Conservation (phyloP, 495 filamentous ascomycete genomes). For the Trichoderma asperelloides region DNA sequence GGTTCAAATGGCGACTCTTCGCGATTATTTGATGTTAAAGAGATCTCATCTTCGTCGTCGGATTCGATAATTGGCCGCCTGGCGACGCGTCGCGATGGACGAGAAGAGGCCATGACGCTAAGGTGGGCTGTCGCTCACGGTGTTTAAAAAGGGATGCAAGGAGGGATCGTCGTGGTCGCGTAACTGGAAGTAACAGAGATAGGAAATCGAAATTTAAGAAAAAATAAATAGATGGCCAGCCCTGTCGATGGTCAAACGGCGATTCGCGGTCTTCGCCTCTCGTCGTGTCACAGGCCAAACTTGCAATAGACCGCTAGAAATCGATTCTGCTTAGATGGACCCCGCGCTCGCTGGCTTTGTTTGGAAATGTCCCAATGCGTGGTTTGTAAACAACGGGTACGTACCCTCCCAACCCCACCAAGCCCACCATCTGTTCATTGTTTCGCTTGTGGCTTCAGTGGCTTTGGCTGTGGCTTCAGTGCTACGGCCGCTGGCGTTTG, state of each 20-base stretch:
- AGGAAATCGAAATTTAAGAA: not conserved
- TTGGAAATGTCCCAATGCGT: slow-evolving; percentile 11
- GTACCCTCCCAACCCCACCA: slow-evolving; percentile 11
- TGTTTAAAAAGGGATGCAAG: not conserved
- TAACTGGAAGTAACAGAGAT: not conserved
- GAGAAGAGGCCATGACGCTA: slow-evolving; percentile 13
- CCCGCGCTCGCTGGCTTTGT: slow-evolving; percentile 8
- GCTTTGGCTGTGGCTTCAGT: not conserved
- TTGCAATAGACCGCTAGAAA: not conserved
- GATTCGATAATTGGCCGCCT: slow-evolving; percentile 67
- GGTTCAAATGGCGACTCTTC: slow-evolving; percentile 71
- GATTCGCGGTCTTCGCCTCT: not conserved
- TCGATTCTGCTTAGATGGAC: not conserved
- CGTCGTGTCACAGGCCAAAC: not conserved
- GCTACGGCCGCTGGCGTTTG: not conserved
- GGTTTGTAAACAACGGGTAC: slow-evolving; percentile 29
- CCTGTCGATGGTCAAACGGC: not conserved
- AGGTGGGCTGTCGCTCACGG: slow-evolving; percentile 4
- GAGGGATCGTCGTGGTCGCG: not conserved
- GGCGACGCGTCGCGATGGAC: slow-evolving; percentile 65
- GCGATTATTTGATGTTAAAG: slow-evolving; percentile 42
- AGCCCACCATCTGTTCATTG: not conserved
- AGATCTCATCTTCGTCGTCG: slow-evolving; percentile 59
- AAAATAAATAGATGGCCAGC: not conserved
- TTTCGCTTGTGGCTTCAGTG: not conserved